Evolutionary conservation across 1,284 basidiomycete species (phyloP), one percentile per base, ranked within the genome.

Genomic region (Apiotrichum akiyoshidainum): DNA sequence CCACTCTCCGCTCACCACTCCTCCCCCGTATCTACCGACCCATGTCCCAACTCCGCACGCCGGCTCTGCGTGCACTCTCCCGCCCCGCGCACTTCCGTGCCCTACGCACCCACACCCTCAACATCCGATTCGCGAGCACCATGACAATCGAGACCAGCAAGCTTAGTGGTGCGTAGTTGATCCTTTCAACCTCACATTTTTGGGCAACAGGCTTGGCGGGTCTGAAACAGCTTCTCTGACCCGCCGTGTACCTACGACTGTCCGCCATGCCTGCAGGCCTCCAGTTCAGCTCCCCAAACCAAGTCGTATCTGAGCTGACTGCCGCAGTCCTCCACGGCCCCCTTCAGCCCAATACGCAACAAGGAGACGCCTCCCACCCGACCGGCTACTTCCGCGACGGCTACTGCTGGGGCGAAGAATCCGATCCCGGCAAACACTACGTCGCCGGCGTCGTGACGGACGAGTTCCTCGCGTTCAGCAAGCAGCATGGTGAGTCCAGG

Each of bases 381-480:
- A 74, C 75, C 0, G 75, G 75, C 5, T 77, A 66, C 65, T 63
- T 62, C 48, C 61, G 74, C 16, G 75, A 76, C 58, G 74, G 74
- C 3, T 74, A 70, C 54, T 75, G 74, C 60, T 74, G 71, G 70
- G 72, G 72, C 22, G 58, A 47, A 16, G 55, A 53, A 4, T 56
- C 64, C 26, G 76, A 78, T 59, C 59, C 60, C 9, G 76, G 73
- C 11, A 54, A 69, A 52, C 76, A 78, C 59, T 76, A 63, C 33
- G 64, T 78, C 31, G 76, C 70, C 1, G 76, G 67, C 0, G 64
- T 78, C 10, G 69, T 78, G 1, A 70, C 71, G 1, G 55, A 68
- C 33, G 71, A 76, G 54, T 78, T 76, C 59, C 54, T 78, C 4
- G 68, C 74, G 41, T 78, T 71, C 49, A 73, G 70, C 55, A 73